Conservation (phyloP, 2,329 filamentous ascomycete genomes). For the Septoria petroselini region DNA sequence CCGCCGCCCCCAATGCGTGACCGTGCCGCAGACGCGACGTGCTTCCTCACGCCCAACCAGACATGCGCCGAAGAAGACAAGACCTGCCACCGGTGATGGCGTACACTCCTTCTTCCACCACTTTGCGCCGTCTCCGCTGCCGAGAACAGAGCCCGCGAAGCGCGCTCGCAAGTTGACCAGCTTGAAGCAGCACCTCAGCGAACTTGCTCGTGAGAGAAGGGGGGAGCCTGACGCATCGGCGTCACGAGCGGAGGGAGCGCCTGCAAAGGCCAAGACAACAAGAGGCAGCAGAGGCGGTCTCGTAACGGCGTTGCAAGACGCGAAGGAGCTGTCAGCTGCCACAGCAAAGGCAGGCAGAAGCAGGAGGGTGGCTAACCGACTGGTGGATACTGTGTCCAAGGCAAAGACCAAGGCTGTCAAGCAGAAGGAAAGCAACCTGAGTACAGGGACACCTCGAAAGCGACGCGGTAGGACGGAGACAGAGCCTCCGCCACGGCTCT, state of each 20-base stretch:
- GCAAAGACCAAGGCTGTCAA: background rate
- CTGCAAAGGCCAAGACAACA: no score
- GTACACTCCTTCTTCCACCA: slow-evolving; percentile 5
- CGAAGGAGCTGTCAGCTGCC: no score
- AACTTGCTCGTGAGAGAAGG: background rate
- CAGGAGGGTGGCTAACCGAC: no score
- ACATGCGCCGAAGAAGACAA: background rate
- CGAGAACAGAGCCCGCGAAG: background rate
- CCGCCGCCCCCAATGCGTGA: slow-evolving; percentile 14
- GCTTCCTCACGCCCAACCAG: slow-evolving; percentile 5
- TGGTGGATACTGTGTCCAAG: no score
- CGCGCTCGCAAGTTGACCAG: background rate
- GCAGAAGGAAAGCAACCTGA: background rate
- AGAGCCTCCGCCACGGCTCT: background rate
- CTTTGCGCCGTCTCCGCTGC: background rate
- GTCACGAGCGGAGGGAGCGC: no score
- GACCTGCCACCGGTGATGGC: background rate
- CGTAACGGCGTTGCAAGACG: no score
- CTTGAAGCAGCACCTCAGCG: slow-evolving; percentile 2
- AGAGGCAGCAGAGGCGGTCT: no score
- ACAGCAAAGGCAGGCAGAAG: no score
- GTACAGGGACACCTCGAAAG: background rate
- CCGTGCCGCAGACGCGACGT: slow-evolving; percentile 1
- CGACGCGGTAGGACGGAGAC: background rate
- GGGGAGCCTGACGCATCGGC: background rate